Base-by-base conservation (phyloP, 1,284 basidiomycete genomes). In the Macrocystidia cucumis region DNA sequence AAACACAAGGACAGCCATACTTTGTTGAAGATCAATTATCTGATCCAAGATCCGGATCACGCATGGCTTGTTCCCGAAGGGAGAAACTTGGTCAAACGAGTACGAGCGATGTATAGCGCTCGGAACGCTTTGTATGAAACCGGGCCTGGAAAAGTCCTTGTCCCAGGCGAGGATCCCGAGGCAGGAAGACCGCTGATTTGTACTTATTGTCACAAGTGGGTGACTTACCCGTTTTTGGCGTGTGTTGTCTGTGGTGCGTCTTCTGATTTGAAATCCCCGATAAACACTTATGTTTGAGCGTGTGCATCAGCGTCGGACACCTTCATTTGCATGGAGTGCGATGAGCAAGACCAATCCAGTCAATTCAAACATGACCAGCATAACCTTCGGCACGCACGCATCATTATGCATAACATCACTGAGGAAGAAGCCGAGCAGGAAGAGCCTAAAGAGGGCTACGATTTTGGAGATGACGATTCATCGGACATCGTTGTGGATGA, bases 291-390 rank as follows among this genome's bases (percentile, higher is more conserved):
- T n/a, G n/a, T n/a, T n/a, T n/a, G n/a, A n/a, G n/a, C n/a, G n/a
- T n/a, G n/a, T n/a, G n/a, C n/a, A 18, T n/a, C 29, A 62, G 57
- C 44, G 14, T 47, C 46, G 7, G 55, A 59, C 32, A 53, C 50
- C 3, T 57, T 57, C 32, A 40, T 62, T 16, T 62, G 60, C 44
- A 35, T 43, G 4, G 56, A 56, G 2, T 62, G 60, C 34, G 56
- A 58, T 24, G n/a, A n/a, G n/a, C n/a, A n/a, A n/a, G n/a, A n/a
- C n/a, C n/a, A n/a, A n/a, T n/a, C n/a, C n/a, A n/a, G n/a, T n/a
- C n/a, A n/a, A n/a, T n/a, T n/a, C n/a, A n/a, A n/a, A n/a, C n/a
- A n/a, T n/a, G n/a, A n/a, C n/a, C n/a, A n/a, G n/a, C n/a, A n/a
- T n/a, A n/a, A n/a, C n/a, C n/a, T n/a, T n/a, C n/a, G n/a, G n/a